phyloP scores from a whole-genome alignment of 108 stramenopile species.

The Stephanodiscus triporus region DNA sequence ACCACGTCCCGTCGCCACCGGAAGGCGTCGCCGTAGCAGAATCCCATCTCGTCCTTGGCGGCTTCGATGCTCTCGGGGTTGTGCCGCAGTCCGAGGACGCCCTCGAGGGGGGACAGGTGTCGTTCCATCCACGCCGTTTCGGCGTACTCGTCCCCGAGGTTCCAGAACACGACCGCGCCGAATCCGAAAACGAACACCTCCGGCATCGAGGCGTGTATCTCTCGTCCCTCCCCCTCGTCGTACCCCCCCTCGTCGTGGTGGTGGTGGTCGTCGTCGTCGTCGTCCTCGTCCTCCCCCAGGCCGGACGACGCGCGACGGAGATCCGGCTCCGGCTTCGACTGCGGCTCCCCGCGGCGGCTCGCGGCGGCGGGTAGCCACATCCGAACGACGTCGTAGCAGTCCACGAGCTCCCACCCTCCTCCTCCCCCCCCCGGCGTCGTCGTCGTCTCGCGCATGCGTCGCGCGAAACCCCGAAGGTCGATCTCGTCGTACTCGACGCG shows the following conservation, averaged over 20 bases:
- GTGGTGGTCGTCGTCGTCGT: not conserved
- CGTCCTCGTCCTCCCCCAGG: slow-evolving; percentile 23
- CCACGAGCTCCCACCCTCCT: slow-evolving; percentile 48
- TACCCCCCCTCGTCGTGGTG: slow-evolving; percentile 36
- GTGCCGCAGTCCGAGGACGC: slow-evolving; percentile 40
- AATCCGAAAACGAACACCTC: slow-evolving; percentile 56
- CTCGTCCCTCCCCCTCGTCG: slow-evolving; percentile 35
- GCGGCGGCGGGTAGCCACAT: slow-evolving; percentile 39
- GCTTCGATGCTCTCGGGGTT: slow-evolving; percentile 43
- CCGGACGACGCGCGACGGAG: too few species aligned
- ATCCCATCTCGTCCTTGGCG: slow-evolving; percentile 54
- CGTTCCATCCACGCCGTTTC: slow-evolving; percentile 48
- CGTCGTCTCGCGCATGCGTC: slow-evolving; percentile 35
- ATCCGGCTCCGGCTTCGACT: not conserved
- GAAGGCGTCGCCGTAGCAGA: slow-evolving; percentile 46
- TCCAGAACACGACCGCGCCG: slow-evolving; percentile 59
- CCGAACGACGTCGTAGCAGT: slow-evolving; percentile 53
- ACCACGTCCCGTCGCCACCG: slow-evolving; percentile 52
- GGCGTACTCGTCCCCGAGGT: slow-evolving; percentile 33
- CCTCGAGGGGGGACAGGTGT: slow-evolving; percentile 36
- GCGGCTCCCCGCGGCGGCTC: too few species aligned
- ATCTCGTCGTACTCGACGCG: slow-evolving; percentile 51
- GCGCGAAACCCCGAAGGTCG: too few species aligned
- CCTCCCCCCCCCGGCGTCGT: too few species aligned
- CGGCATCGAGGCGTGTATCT: slow-evolving; percentile 49